Base-by-base conservation (phyloP, 1,139 yeast genomes). In the Kluyveromyces sp. region DNA sequence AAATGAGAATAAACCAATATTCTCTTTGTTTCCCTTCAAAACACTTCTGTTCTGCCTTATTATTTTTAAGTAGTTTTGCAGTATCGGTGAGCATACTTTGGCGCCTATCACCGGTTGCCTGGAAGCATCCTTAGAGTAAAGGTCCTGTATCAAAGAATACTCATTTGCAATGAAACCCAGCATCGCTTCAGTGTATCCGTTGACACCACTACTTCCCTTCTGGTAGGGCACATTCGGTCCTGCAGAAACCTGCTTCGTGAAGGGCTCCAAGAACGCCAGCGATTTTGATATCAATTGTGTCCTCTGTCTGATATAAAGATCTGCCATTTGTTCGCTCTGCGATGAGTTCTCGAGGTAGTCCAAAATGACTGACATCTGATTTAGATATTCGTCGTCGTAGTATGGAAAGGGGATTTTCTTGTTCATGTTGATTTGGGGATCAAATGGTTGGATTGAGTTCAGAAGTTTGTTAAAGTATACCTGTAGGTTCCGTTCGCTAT, bases 131-230 rank as follows among this genome's bases (percentile, higher is more conserved):
- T 63, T 63, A 1, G 60, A 43, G 45, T 61, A 67, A 12, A 69
- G 50, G 49, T 73, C 73, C 44, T 70, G 60, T 2, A 76, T 51
- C 13, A 77, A 58, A 4, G 70, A 68, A 37, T 64, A 55, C 49
- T 78, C 82, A 29, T 71, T 71, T n/a, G 70, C 67, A 38, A 81
- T 60, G 38, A 73, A 70, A 6, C 71, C 70, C 32, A 70, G 58
- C 11, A 81, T 57, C 2, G 80, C 80, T 30, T 70, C 74, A 7
- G 77, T 72, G 56, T 78, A 83, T 36, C 65, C 63, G 30, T 67
- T 67, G 36, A 84, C 73, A 4, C 86, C 83, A 56, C 75, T 78
- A 39, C 75, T 68, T 2, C 84, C 84, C 54, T 72, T 75, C 53
- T 81, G 85, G 56, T 80, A 72, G 1, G 72, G 83, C 62, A 54